phyloP scores from a whole-genome alignment of 163 green algal genomes.

The Prototheca cutis region DNA sequence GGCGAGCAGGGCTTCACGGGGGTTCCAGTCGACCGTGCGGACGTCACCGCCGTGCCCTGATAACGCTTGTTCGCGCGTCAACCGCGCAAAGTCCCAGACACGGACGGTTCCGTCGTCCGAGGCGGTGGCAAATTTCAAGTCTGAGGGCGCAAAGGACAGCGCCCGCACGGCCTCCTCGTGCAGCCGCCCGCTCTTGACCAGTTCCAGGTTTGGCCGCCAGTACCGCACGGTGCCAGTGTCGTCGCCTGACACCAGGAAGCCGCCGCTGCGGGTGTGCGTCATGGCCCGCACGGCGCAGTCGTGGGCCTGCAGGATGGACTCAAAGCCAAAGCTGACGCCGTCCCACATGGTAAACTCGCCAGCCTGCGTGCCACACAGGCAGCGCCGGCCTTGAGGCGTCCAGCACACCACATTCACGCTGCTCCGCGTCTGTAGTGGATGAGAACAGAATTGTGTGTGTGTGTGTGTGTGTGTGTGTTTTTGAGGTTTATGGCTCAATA shows the following conservation, averaged over 20 bases:
- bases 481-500: too few relatives aligned
- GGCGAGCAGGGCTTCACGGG: constrained; percentile 59
- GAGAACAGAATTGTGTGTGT: too few relatives aligned
- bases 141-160: constrained; percentile 58
- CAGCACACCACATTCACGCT: constrained; percentile 58
- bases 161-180: constrained; percentile 70
- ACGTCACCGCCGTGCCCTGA: constrained; percentile 81
- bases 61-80: constrained; percentile 29
- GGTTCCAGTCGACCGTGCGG: constrained; percentile 79
- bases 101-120: constrained; percentile 81
- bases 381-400: constrained; percentile 77
- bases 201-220: constrained; percentile 47
- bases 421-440: constrained; percentile 35
- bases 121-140: constrained; percentile 84
- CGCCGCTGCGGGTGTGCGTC: constrained; percentile 61
- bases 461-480: too few relatives aligned
- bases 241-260: constrained; percentile 74
- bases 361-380: constrained; percentile 66
- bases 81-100: constrained; percentile 56
- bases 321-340: constrained; percentile 70
- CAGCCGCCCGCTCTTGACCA: constrained; percentile 36
- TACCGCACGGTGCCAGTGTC: constrained; percentile 40
- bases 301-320: constrained; percentile 81
- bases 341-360: constrained; percentile 89
- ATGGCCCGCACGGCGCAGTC: constrained; percentile 59